These are phyloP conservation scores for Francoa sonchifolia DNA, from an alignment of 441 rosid species.

Conservation along the genomic window DNA sequence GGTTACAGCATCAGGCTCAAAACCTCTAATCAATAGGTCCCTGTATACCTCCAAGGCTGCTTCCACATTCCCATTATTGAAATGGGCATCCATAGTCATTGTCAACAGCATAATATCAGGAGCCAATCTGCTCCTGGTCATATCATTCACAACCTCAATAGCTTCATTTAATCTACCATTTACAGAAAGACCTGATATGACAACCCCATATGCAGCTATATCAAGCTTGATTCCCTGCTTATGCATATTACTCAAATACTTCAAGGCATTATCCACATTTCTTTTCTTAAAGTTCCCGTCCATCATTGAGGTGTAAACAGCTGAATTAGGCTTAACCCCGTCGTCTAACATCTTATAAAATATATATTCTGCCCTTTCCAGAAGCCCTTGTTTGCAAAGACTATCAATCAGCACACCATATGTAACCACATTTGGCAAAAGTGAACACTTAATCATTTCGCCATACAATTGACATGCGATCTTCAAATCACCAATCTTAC, in stretches of 20 bases:
- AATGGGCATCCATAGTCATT: slow-evolving; percentile 23
- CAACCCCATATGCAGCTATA: slow-evolving; percentile 20
- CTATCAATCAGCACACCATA: slow-evolving; percentile 27
- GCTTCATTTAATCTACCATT: slow-evolving; percentile 20
- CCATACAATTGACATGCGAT: slow-evolving; percentile 17
- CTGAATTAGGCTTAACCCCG: slow-evolving; percentile 14
- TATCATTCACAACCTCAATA: slow-evolving; percentile 10
- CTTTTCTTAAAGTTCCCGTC: slow-evolving; percentile 23
- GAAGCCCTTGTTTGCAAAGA: slow-evolving; percentile 21
- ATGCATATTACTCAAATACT: slow-evolving; percentile 20
- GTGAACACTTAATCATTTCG: slow-evolving; percentile 16
- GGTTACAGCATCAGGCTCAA: slow-evolving; percentile 27
- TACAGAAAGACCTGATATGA: slow-evolving; percentile 22
- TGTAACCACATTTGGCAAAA: slow-evolving; percentile 21
- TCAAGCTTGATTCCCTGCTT: slow-evolving; percentile 23
- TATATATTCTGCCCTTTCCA: slow-evolving; percentile 20
- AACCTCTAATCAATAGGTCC: slow-evolving; percentile 15
- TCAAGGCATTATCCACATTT: slow-evolving; percentile 22
- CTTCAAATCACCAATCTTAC: slow-evolving; percentile 25
- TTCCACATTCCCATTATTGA: slow-evolving; percentile 22
- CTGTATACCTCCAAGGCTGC: slow-evolving; percentile 16
- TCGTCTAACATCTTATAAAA: slow-evolving; percentile 18
- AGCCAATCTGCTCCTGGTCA: slow-evolving; percentile 21
- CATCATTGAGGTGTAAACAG: slow-evolving; percentile 21
- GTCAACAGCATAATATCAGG: slow-evolving; percentile 26